A percentile compares a stretch with the other conserved stretches of the same genome.
These are phyloP conservation scores for Trichoderma harzianum DNA, from an alignment of 2,329 filamentous ascomycete species.

Conservation along the genomic window DNA sequence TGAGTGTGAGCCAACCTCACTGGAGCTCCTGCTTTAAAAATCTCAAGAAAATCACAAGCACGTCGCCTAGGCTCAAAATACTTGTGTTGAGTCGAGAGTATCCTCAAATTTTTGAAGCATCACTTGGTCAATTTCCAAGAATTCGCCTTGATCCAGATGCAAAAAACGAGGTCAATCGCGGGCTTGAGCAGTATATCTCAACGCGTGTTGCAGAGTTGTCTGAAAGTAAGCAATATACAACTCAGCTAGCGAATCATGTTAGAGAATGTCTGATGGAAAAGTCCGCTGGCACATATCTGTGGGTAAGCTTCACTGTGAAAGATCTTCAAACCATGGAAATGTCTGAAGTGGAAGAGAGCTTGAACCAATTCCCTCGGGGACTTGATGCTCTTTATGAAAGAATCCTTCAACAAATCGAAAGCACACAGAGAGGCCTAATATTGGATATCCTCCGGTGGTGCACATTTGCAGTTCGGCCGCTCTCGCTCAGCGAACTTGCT, in stretches of 20 bases:
- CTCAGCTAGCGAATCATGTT: neutral
- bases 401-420: neutral
- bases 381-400: neutral
- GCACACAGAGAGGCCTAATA: fast-evolving
- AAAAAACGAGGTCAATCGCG: neutral
- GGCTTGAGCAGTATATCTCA: neutral
- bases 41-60: neutral
- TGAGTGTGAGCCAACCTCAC: neutral
- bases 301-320: neutral
- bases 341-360: neutral
- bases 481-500: neutral
- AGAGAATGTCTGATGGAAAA: neutral
- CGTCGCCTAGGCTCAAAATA: neutral
- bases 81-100: neutral
- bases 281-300: neutral
- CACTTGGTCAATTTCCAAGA: neutral
- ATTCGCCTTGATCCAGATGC: neutral
- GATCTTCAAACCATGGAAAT: neutral
- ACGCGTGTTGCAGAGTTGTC: neutral
- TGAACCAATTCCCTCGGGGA: neutral
- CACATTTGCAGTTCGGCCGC: neutral
- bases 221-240: neutral
- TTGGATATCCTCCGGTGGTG: neutral
- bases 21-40: neutral
- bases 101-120: neutral